phyloP scores from a whole-genome alignment of 1,139 yeast species.

The Diutina mesorugosa region DNA sequence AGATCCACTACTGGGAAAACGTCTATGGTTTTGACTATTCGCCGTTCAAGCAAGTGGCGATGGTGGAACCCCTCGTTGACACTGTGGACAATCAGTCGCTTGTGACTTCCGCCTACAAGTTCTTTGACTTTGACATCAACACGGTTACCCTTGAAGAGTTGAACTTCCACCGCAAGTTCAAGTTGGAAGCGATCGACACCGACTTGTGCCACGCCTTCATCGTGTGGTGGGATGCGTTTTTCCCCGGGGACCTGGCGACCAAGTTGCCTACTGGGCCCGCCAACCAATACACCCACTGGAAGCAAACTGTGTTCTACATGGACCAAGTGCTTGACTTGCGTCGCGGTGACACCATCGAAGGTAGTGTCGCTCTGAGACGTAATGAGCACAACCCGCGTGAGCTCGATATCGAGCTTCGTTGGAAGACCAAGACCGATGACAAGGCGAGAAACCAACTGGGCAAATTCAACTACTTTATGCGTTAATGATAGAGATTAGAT shows the following conservation, averaged over 20 bases:
- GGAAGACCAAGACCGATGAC: slow-evolving; percentile 45
- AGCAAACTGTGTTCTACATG: slow-evolving; percentile 90
- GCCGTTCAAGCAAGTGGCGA: slow-evolving; percentile 57
- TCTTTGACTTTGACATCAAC: slow-evolving; percentile 79
- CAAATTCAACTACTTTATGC: slow-evolving; percentile 51
- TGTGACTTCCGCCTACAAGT: slow-evolving; percentile 58
- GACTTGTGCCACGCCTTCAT: slow-evolving; percentile 83
- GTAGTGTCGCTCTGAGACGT: slow-evolving; percentile 66
- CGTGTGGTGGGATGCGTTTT: slow-evolving; percentile 91
- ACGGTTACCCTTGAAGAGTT: slow-evolving; percentile 77
- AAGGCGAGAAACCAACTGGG: slow-evolving; percentile 43
- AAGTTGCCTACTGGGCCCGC: slow-evolving; percentile 74
- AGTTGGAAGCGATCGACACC: slow-evolving; percentile 59
- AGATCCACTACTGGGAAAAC: slow-evolving; percentile 90
- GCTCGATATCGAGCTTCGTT: slow-evolving; percentile 51
- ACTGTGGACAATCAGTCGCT: slow-evolving; percentile 71
- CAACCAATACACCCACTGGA: slow-evolving; percentile 85
- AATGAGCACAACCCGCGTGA: slow-evolving; percentile 74
- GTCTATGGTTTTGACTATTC: slow-evolving; percentile 95
- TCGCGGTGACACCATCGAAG: slow-evolving; percentile 63
- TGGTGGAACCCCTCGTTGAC: slow-evolving; percentile 92
- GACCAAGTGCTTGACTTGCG: slow-evolving; percentile 70
- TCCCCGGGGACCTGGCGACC: slow-evolving; percentile 52
- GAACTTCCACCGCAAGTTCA: slow-evolving; percentile 57
- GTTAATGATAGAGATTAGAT: slow-evolving; percentile 16